These are phyloP conservation scores for Adansonia gregorii DNA, from an alignment of 441 rosid species.

Conservation along the genomic window DNA sequence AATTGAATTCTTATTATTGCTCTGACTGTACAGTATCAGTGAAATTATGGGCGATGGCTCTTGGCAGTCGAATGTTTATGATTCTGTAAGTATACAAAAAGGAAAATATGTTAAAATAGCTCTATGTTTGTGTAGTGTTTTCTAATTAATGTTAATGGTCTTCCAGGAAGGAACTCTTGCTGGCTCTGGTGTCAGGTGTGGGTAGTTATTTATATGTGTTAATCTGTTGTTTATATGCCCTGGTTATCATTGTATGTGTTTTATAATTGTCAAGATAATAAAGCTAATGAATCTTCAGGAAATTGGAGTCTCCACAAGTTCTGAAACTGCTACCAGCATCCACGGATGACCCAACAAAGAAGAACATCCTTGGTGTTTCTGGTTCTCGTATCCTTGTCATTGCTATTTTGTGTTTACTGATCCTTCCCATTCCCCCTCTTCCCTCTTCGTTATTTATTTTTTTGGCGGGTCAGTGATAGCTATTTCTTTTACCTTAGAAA, in stretches of 20 bases:
- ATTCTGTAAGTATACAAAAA: slow-evolving; percentile 53
- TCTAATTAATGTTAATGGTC: slow-evolving; percentile 33
- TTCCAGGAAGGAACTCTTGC: slow-evolving; percentile 66
- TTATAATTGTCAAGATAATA: slow-evolving; percentile 30
- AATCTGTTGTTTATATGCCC: slow-evolving; percentile 23
- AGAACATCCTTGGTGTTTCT: slow-evolving; percentile 64
- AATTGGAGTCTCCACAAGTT: slow-evolving; percentile 60
- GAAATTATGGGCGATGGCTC: slow-evolving; percentile 80
- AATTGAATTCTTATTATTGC: slow-evolving; percentile 39
- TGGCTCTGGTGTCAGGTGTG: slow-evolving; percentile 63
- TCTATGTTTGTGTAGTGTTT: slow-evolving; percentile 2
- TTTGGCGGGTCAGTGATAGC: not conserved
- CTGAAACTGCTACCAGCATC: slow-evolving; percentile 76
- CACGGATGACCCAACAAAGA: slow-evolving; percentile 75
- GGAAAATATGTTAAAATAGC: slow-evolving; percentile 23
- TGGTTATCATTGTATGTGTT: slow-evolving; percentile 21
- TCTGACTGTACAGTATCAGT: slow-evolving; percentile 63
- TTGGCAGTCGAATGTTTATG: slow-evolving; percentile 51
- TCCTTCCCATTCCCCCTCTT: not conserved
- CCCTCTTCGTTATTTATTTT: not conserved
- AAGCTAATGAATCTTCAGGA: slow-evolving; percentile 54
- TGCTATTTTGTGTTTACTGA: slow-evolving; percentile 13
- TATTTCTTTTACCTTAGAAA: not conserved
- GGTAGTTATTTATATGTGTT: slow-evolving; percentile 16
- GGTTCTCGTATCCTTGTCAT: slow-evolving; percentile 77